These are phyloP conservation scores for Ceratobasidium sp. DNA, from an alignment of 1,284 basidiomycete species.

Conservation along the genomic window DNA sequence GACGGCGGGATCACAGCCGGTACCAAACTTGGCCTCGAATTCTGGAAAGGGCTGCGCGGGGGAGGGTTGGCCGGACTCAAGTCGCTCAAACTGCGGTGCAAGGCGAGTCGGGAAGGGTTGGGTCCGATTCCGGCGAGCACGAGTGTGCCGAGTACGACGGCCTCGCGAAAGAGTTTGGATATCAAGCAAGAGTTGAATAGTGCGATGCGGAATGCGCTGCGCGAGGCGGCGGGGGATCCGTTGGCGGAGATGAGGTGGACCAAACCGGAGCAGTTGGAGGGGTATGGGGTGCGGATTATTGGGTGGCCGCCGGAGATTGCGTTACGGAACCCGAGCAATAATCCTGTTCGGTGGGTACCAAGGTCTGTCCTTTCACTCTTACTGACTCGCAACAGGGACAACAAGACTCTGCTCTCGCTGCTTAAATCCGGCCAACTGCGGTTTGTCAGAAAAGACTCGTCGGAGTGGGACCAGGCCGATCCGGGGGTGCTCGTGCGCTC, in stretches of 20 bases:
- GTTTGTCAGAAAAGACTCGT: constrained; percentile 30
- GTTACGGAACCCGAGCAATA: constrained; percentile 36
- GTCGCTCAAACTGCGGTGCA: constrained; percentile 34
- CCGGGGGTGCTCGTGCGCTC: constrained; percentile 14
- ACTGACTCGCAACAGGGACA: constrained; percentile 1
- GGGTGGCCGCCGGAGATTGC: constrained; percentile 38
- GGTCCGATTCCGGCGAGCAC: not conserved
- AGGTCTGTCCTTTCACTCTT: not conserved
- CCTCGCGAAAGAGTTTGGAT: constrained; percentile 32
- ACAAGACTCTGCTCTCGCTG: constrained; percentile 17
- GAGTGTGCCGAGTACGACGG: not conserved
- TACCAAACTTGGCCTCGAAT: constrained; percentile 38
- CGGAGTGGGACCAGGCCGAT: constrained; percentile 28
- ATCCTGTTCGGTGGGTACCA: constrained; percentile 27
- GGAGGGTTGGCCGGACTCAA: constrained; percentile 37
- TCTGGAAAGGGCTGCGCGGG: constrained; percentile 36
- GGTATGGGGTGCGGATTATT: constrained; percentile 37
- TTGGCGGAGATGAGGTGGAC: constrained; percentile 40
- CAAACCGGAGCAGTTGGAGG: constrained; percentile 38
- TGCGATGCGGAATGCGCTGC: constrained; percentile 32
- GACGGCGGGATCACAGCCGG: constrained; percentile 37
- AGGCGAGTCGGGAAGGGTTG: constrained; percentile 18
- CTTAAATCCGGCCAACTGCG: constrained; percentile 28
- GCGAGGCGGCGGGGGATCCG: constrained; percentile 37
- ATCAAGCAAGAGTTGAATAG: constrained; percentile 36